A percentile compares a stretch with the other conserved stretches of the same genome.
These are phyloP conservation scores for Diaporthe sp. DNA, from an alignment of 2,329 filamentous ascomycete genomes.

Conservation along the genomic window DNA sequence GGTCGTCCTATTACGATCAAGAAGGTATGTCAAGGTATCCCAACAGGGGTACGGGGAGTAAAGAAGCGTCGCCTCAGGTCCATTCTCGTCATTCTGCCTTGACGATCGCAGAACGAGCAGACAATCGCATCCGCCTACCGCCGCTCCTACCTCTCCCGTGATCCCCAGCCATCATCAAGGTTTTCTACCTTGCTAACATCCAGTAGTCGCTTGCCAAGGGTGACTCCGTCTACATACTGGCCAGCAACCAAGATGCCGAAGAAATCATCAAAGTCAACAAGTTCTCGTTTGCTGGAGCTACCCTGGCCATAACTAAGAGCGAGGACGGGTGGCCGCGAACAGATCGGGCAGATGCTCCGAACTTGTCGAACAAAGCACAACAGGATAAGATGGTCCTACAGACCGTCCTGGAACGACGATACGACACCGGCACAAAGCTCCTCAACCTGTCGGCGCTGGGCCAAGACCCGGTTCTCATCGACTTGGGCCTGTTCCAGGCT, in stretches of 20 bases:
- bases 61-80: constrained; percentile 54
- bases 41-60: constrained; percentile 57
- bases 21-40: constrained; percentile 77
- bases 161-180: constrained; percentile 52
- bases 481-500: constrained; percentile 81
- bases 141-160: constrained; percentile 53
- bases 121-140: constrained; percentile 50
- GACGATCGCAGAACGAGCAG: constrained; percentile 55
- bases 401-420: constrained; percentile 79
- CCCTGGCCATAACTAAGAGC: constrained; percentile 67
- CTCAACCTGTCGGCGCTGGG: constrained; percentile 86
- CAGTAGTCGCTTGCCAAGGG: constrained; percentile 77
- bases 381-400: constrained; percentile 78
- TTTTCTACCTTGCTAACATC: constrained; percentile 74
- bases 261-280: constrained; percentile 77
- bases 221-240: constrained; percentile 76
- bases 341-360: constrained; percentile 50
- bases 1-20: constrained; percentile 74
- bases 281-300: constrained; percentile 75
- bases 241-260: constrained; percentile 73
- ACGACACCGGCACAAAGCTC: constrained; percentile 78
- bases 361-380: constrained; percentile 46
- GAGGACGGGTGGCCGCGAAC: constrained; percentile 54
- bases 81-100: constrained; percentile 54
- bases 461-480: constrained; percentile 77